Conservation (phyloP, 345 rosid genomes). For the Eutrema japonicum region DNA sequence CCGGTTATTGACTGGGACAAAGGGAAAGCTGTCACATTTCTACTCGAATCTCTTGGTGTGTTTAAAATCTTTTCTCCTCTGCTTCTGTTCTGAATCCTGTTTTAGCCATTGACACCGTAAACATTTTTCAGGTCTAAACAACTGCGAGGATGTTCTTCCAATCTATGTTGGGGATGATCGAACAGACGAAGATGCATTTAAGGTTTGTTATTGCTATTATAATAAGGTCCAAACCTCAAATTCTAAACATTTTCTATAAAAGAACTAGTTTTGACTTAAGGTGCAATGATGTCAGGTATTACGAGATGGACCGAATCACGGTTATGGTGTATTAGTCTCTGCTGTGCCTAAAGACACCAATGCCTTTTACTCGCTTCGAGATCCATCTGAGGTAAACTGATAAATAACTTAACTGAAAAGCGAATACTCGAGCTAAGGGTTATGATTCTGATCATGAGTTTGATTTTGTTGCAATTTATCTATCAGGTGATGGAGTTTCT, state of each 20-base stretch:
- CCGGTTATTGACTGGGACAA: constrained; percentile 96
- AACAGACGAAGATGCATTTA: constrained; percentile 98
- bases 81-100: constrained; percentile 10
- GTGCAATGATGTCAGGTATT: constrained; percentile 58
- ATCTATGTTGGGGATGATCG: constrained; percentile 95
- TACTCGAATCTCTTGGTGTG: constrained; percentile 91
- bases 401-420: background rate
- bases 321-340: constrained; percentile 85
- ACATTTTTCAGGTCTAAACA: constrained; percentile 56
- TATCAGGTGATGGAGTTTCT: constrained; percentile 91
- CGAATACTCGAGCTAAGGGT: background rate
- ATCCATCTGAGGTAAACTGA: constrained; percentile 76
- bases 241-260: background rate
- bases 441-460: background rate
- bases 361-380: constrained; percentile 82
- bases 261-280: constrained; percentile 5
- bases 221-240: background rate
- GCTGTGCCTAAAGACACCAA: constrained; percentile 76
- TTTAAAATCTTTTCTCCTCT: constrained; percentile 6
- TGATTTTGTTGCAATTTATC: background rate
- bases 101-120: background rate
- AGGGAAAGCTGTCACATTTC: constrained; percentile 89
- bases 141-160: constrained; percentile 84
- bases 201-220: constrained; percentile 46
- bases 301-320: constrained; percentile 66